These are phyloP conservation scores for Fusarium luffae DNA, from an alignment of 2,329 filamentous ascomycete genomes.

Conservation along the genomic window DNA sequence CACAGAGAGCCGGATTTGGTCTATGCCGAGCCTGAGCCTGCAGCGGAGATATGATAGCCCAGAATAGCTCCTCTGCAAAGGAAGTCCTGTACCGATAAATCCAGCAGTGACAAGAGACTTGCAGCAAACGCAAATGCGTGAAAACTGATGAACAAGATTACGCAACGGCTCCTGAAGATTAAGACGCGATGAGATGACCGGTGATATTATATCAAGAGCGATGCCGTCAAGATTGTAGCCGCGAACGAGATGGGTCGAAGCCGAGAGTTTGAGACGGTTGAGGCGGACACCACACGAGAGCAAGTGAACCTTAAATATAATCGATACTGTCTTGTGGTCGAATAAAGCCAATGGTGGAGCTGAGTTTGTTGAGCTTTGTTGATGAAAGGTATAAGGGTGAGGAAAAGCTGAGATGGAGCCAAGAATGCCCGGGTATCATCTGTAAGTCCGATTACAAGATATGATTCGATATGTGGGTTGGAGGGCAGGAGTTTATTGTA, in stretches of 20 bases:
- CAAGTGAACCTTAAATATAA: slow-evolving; percentile 11
- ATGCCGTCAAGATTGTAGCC: not conserved
- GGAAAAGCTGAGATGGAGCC: slow-evolving; percentile 7
- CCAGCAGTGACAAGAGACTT: not conserved
- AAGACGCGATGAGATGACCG: not conserved
- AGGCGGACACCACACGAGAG: slow-evolving; percentile 17
- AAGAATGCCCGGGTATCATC: not conserved
- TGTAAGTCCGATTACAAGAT: not conserved
- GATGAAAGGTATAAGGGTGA: not conserved
- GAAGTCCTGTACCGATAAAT: not conserved
- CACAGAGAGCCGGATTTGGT: slow-evolving; percentile 42
- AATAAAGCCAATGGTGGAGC: slow-evolving; percentile 4
- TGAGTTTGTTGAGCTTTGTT: slow-evolving; percentile 4
- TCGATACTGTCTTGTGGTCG: slow-evolving; percentile 1
- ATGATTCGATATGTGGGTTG: not conserved
- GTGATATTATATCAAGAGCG: not conserved
- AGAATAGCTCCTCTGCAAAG: slow-evolving; percentile 11
- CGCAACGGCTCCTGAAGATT: not conserved
- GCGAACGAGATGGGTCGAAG: slow-evolving; percentile 9
- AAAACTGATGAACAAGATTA: not conserved
- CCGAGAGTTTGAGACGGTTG: slow-evolving; percentile 3
- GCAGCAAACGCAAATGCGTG: not conserved
- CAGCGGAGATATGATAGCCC: slow-evolving; percentile 32
- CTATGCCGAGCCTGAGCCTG: slow-evolving; percentile 22
- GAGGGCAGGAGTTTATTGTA: not conserved